Evolutionary conservation across 805 yeast species (phyloP).

Genomic region (Lipomyces mesembrius): DNA sequence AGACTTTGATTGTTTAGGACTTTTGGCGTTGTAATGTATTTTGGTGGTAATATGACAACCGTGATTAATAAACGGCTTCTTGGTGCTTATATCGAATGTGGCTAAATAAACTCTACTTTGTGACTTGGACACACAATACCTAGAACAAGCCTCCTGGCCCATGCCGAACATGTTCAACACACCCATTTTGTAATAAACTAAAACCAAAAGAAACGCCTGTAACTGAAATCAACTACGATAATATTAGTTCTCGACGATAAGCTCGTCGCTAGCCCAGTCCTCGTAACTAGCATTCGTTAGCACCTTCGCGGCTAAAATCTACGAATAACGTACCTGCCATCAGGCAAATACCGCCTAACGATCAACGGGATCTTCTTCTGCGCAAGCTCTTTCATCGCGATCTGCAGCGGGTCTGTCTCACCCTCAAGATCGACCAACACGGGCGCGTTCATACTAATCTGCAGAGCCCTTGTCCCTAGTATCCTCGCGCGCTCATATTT

Average conservation of each 20-base stretch:
- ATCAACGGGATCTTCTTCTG: slow-evolving; percentile 95
- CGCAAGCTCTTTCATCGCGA: slow-evolving; percentile 94
- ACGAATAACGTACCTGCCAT: slow-evolving; percentile 54
- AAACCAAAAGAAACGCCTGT: slow-evolving; percentile 1
- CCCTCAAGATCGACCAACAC: slow-evolving; percentile 98
- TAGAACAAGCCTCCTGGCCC: slow-evolving; percentile 4
- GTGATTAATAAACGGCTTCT: neutral
- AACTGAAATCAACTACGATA: neutral
- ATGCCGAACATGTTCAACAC: neutral
- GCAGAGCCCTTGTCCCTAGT: slow-evolving; percentile 95
- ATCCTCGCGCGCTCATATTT: slow-evolving; percentile 98
- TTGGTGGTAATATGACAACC: neutral
- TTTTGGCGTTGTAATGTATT: neutral
- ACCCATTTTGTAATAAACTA: neutral
- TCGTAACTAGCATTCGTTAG: slow-evolving; percentile 63
- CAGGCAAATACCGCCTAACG: slow-evolving; percentile 94
- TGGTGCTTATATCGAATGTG: neutral
- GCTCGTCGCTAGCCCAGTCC: slow-evolving; percentile 99
- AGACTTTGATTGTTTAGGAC: slow-evolving; percentile 49
- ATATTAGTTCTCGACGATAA: slow-evolving; percentile 76
- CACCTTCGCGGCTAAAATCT: neutral
- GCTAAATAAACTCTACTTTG: neutral
- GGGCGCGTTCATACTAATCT: slow-evolving; percentile 97
- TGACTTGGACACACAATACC: slow-evolving; percentile 8
- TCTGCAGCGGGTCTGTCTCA: slow-evolving; percentile 97